Conservation (phyloP, 305 asterid species). For the Solanum hybrid region DNA sequence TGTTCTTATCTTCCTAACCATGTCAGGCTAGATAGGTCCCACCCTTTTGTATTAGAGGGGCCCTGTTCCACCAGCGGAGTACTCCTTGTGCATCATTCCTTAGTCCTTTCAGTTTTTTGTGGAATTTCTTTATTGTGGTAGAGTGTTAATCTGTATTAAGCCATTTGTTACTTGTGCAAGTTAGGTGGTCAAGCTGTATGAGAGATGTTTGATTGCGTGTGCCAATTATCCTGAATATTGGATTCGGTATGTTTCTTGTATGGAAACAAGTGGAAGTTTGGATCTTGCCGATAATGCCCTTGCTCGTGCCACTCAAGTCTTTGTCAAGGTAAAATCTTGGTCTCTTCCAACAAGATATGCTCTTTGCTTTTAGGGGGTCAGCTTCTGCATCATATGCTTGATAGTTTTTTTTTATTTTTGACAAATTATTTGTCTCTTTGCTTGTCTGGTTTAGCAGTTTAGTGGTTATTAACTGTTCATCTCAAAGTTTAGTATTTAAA, state of each 20-base stretch:
- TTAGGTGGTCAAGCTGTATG: conserved; percentile 91
- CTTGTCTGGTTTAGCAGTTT: background rate
- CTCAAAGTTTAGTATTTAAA: background rate
- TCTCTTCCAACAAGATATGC: background rate
- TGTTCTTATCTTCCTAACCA: conserved; percentile 90
- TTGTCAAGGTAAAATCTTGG: conserved; percentile 63
- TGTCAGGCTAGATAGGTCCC: conserved; percentile 90
- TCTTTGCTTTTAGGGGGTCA: background rate
- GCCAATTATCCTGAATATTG: conserved; percentile 95
- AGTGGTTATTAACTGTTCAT: background rate
- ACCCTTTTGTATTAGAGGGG: conserved; percentile 68
- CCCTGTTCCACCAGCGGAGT: conserved; percentile 78
- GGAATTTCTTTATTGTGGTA: conserved; percentile 9
- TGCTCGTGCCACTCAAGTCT: conserved; percentile 89
- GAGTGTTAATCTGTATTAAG: conserved; percentile 16
- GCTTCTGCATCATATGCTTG: background rate
- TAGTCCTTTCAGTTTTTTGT: conserved; percentile 12
- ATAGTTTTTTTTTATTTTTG: background rate
- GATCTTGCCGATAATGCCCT: conserved; percentile 91
- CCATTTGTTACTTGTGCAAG: conserved; percentile 17
- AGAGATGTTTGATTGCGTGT: conserved; percentile 91
- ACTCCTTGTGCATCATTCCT: conserved; percentile 55
- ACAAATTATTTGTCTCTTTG: background rate
- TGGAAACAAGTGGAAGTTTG: conserved; percentile 84
- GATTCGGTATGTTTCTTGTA: conserved; percentile 75